Evolutionary conservation across 768 basidiomycete genomes (phyloP), one percentile per base, ranked within the genome.

Genomic region (Candolleomyces aberdarensis): DNA sequence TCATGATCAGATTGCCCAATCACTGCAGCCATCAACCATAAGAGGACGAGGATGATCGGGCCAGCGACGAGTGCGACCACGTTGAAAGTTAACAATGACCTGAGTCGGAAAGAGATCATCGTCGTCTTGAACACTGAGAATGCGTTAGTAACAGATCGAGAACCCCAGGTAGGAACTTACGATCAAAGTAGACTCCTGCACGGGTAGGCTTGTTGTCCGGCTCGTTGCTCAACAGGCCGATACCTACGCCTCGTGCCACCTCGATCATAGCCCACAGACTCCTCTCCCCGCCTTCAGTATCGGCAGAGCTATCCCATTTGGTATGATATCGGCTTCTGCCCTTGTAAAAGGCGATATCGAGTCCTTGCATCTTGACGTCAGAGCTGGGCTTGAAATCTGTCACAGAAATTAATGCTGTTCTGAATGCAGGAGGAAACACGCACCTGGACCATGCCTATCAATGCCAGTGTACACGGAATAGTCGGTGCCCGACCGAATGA

Each of bases 211-310:
- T 6, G 53, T 39, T 48, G 47, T 56, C 36, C 51, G 58, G 13
- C 56, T 57, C 41, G 39, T 48, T 75, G 72, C 47, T 87, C 81
- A 26, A 88, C 32, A 94, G 71, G 2, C 77, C 77, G 7, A 79
- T 51, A 8, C 86, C 89, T 0, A 85, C 83, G 3, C 79, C 83
- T 54, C 78, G 72, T 0, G 85, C 75, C 0, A 80, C 78, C 63
- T 93, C 89, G 83, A 94, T 83, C 87, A 92, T 90, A 3, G 85
- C 80, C 91, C 91, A 94, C 9, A 94, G 74, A 8, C 71, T 75
- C 60, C 75, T 79, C 64, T 80, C 77, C 13, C 80, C 77, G 0
- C 86, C 87, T 2, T 76, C 69, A 32, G 80, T 85, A 55, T 82
- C 82, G 7, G 87, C 76, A 48, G 92, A 78, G 1, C 85, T 80